Evolutionary conservation across 148 eudicot species (phyloP).

Genomic region (Fagopyrum esculentum): DNA sequence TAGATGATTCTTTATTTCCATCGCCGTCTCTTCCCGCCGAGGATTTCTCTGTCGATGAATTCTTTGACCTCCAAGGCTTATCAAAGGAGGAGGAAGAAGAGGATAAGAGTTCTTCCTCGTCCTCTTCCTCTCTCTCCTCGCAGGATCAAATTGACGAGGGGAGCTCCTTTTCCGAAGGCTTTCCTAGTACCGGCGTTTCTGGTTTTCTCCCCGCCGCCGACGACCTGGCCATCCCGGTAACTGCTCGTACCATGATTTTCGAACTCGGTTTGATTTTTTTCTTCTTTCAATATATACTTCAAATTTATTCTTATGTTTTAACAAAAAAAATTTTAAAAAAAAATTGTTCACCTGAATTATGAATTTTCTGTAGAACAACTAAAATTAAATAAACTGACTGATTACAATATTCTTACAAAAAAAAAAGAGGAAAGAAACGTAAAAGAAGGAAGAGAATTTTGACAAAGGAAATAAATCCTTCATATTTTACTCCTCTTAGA

Average conservation of each 20-base stretch:
- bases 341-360: background rate
- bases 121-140: slow-evolving; percentile 31
- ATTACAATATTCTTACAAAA: background rate
- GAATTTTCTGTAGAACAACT: background rate
- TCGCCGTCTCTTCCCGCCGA: slow-evolving; percentile 31
- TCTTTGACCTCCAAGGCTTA: slow-evolving; percentile 39
- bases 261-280: background rate
- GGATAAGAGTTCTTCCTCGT: slow-evolving; percentile 30
- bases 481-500: too few relatives aligned
- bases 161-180: slow-evolving; percentile 20
- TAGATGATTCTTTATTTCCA: slow-evolving; percentile 25
- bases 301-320: background rate
- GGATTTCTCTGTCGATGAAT: slow-evolving; percentile 75
- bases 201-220: slow-evolving; percentile 28
- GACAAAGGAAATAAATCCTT: background rate
- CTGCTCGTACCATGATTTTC: slow-evolving; percentile 9
- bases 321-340: background rate
- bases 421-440: too few relatives aligned
- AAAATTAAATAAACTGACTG: background rate
- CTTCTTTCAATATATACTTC: background rate
- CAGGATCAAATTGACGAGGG: slow-evolving; percentile 33
- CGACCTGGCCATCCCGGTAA: slow-evolving; percentile 67
- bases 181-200: slow-evolving; percentile 23
- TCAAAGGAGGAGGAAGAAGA: slow-evolving; percentile 25
- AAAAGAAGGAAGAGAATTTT: too few relatives aligned